Percentiles rank a stretch among this genome's conserved stretches.
phyloP scores from a whole-genome alignment of 2,329 filamentous ascomycete genomes.

The Colletotrichum sojae region DNA sequence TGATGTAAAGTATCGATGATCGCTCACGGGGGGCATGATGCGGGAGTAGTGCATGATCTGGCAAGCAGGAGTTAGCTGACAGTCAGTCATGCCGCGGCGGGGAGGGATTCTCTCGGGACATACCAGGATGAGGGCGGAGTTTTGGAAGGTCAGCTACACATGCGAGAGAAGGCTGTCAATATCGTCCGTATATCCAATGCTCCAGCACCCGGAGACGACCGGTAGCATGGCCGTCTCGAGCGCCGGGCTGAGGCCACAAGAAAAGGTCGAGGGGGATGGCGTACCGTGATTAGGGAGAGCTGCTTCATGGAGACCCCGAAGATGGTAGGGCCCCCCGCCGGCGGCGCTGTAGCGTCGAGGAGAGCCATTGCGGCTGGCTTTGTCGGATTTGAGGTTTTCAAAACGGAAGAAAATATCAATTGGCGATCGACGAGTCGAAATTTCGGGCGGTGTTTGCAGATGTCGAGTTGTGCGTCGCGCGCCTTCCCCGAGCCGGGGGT shows the following conservation, averaged over 20 bases:
- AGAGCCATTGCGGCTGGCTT: slow-evolving; percentile 55
- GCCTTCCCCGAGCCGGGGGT: background rate
- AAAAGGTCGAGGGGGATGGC: slow-evolving; percentile 32
- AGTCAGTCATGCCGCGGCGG: background rate
- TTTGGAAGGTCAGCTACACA: slow-evolving; percentile 80
- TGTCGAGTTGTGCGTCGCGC: slow-evolving; percentile 11
- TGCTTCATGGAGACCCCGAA: slow-evolving; percentile 78
- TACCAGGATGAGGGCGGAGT: slow-evolving; percentile 81
- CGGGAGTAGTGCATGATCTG: slow-evolving; percentile 95
- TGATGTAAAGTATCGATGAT: slow-evolving; percentile 92
- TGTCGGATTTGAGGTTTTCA: slow-evolving; percentile 7
- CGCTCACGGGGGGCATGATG: slow-evolving; percentile 87
- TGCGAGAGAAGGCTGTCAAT: slow-evolving; percentile 41
- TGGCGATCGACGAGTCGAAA: background rate
- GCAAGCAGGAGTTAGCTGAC: slow-evolving; percentile 18
- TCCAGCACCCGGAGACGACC: too few species aligned
- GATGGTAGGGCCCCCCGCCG: slow-evolving; percentile 59
- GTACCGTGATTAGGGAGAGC: slow-evolving; percentile 65
- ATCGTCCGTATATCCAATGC: slow-evolving; percentile 10
- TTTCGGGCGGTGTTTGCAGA: background rate
- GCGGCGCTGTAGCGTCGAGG: slow-evolving; percentile 54
- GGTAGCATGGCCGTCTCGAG: background rate
- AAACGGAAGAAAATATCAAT: slow-evolving; percentile 13
- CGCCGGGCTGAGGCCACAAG: background rate
- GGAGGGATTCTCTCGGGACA: slow-evolving; percentile 38